Conservation (phyloP, 768 basidiomycete genomes). For the Podaxis sp. region DNA sequence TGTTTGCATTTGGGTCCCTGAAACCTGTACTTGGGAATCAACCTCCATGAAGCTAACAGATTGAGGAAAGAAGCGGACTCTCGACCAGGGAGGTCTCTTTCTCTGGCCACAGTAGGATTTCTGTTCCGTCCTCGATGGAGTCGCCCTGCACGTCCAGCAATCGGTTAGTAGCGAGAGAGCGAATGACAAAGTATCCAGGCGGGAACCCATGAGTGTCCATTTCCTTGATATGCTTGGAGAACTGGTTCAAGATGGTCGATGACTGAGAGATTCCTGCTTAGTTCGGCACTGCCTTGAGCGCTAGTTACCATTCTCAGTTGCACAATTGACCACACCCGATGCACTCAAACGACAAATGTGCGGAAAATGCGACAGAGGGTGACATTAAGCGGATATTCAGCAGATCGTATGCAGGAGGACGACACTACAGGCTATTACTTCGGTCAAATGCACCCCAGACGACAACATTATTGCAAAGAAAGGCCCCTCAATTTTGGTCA, state of each 20-base stretch:
- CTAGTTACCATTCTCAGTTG: background rate
- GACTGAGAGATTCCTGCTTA: background rate
- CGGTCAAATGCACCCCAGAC: slow-evolving; percentile 4
- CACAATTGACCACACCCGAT: background rate
- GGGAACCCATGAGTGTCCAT: slow-evolving; percentile 37
- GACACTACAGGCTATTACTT: slow-evolving; percentile 11
- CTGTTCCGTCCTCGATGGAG: slow-evolving; percentile 56
- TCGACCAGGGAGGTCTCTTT: slow-evolving; percentile 79
- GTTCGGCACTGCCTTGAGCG: background rate
- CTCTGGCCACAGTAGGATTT: slow-evolving; percentile 65
- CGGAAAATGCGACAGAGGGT: background rate
- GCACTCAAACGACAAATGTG: background rate
- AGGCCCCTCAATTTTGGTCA: background rate
- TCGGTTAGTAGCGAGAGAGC: slow-evolving; percentile 50
- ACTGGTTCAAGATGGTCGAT: background rate
- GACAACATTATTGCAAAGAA: background rate
- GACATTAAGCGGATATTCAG: slow-evolving; percentile 7
- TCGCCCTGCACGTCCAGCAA: slow-evolving; percentile 57
- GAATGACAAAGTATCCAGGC: slow-evolving; percentile 62
- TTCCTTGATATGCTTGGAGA: slow-evolving; percentile 16
- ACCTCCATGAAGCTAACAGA: background rate
- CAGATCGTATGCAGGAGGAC: slow-evolving; percentile 4
- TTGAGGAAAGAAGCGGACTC: slow-evolving; percentile 41
- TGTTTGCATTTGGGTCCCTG: slow-evolving; percentile 65
- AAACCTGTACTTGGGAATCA: background rate